Base-by-base conservation (phyloP, 768 basidiomycete species). In the Suillus decipiens region DNA sequence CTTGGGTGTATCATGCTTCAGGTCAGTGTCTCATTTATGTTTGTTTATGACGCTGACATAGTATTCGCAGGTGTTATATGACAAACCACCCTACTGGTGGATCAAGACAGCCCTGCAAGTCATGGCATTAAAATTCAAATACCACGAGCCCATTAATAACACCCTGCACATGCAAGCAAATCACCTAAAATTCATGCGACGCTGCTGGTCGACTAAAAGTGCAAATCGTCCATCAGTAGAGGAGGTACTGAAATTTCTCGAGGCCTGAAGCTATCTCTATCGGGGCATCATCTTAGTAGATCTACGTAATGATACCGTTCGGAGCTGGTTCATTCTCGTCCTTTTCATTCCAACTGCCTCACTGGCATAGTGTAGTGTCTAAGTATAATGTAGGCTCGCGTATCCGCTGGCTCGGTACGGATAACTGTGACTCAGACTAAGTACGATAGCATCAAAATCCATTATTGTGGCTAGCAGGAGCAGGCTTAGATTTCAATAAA, bases 161-260 rank as follows among this genome's bases (percentile, higher is more conserved):
- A 22, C 78, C 47, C 75, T 81, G 11, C 73, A 75, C 15, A 76
- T 79, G n/a, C n/a, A n/a, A n/a, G n/a, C n/a, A n/a, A 63, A 64
- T 11, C 79, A 81, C 61, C 81, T 80, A 79, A 63, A 72, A 1
- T 71, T 82, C n/a, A 80, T 81, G 37, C 71, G 76, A 67, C 67
- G 66, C 24, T 81, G 80, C 60, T 82, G 80, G 81, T 37, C 60
- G 42, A 33, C 17, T 47, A 71, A 70, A 22, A 41, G 37, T 22
- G 33, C 41, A 10, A 14, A 11, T 15, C 70, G 67, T 42, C 63
- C 63, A 53, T 34, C 37, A 37, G 31, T 28, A 12, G 42, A 55
- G 15, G 63, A 63, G 3, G 39, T 63, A 15, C 39, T 61, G n/a
- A 24, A 34, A 43, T 63, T 63, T 33, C 36, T 63, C 45, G 34